These are phyloP conservation scores for Cyclocybe aegerita DNA, from an alignment of 768 basidiomycete species.

Conservation along the genomic window DNA sequence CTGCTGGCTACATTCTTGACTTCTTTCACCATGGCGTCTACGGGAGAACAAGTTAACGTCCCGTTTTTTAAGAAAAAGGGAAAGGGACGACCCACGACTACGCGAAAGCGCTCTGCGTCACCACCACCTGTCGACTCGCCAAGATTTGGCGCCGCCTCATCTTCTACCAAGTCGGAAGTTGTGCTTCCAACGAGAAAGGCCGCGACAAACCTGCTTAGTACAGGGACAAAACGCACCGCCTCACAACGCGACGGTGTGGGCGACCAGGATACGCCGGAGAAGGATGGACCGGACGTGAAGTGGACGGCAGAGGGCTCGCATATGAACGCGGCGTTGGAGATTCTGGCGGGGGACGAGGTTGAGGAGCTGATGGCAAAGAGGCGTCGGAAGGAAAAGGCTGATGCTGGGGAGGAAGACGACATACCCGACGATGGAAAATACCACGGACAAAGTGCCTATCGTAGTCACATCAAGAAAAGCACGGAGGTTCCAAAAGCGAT, in stretches of 20 bases:
- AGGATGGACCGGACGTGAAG: conserved; percentile 68
- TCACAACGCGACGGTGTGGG: conserved; percentile 65
- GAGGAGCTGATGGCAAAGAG: conserved; percentile 76
- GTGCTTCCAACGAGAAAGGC: conserved; percentile 74
- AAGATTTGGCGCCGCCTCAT: conserved; percentile 20
- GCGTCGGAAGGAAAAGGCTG: conserved; percentile 52
- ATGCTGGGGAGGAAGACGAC: conserved; percentile 53
- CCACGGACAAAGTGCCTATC: conserved; percentile 80
- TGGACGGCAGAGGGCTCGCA: conserved; percentile 81
- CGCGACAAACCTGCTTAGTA: conserved; percentile 64
- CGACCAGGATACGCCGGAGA: conserved; percentile 48
- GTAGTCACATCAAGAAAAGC: conserved; percentile 76
- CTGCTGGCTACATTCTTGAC: neutral
- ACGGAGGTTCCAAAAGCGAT: conserved; percentile 87
- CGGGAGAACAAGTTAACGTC: conserved; percentile 46
- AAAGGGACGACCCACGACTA: conserved; percentile 72
- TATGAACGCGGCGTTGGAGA: conserved; percentile 67
- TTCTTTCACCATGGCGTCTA: conserved; percentile 37
- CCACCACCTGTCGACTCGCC: conserved; percentile 39
- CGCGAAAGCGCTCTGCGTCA: conserved; percentile 73
- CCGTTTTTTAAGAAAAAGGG: conserved; percentile 86
- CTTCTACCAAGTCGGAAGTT: conserved; percentile 63
- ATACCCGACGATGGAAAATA: conserved; percentile 85
- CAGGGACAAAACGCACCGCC: conserved; percentile 48
- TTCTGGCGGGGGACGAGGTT: conserved; percentile 80